Conservation (phyloP, 768 basidiomycete genomes). For the Leccinum boreale region DNA sequence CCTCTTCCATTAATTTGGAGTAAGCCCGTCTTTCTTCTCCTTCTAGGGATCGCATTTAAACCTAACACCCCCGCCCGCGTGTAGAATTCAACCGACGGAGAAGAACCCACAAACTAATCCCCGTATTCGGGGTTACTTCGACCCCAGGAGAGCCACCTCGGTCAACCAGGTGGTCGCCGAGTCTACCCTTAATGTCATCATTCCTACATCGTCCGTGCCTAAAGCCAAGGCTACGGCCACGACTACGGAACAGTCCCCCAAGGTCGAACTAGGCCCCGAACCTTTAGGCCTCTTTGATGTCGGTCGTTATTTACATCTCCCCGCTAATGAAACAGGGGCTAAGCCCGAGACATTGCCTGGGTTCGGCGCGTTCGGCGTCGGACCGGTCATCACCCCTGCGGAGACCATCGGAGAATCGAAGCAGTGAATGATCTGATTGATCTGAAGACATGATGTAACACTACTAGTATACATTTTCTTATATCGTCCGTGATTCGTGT, state of each 20-base stretch:
- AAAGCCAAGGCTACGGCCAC: neutral
- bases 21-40: constrained; percentile 18
- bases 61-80: neutral
- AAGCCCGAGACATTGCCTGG: constrained; percentile 24
- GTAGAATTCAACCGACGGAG: constrained; percentile 31
- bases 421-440: constrained; percentile 6
- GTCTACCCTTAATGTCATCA: constrained; percentile 17
- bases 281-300: constrained; percentile 8
- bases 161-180: constrained; percentile 36
- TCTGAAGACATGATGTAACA: neutral
- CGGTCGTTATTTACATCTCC: neutral
- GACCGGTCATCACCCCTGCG: constrained; percentile 26
- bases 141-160: constrained; percentile 29
- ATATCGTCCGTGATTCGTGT: constrained; percentile 1
- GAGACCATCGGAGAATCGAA: constrained; percentile 24
- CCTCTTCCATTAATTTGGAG: constrained; percentile 40
- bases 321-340: constrained; percentile 21
- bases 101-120: constrained; percentile 15
- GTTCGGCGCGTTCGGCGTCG: constrained; percentile 24
- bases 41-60: neutral
- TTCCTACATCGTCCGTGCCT: constrained; percentile 23
- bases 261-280: constrained; percentile 21
- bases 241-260: constrained; percentile 6
- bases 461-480: neutral
- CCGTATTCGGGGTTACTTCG: constrained; percentile 30